Evolutionary conservation across 163 green algal species (phyloP).

Genomic region (Chlamydomonas reinhardtii): DNA sequence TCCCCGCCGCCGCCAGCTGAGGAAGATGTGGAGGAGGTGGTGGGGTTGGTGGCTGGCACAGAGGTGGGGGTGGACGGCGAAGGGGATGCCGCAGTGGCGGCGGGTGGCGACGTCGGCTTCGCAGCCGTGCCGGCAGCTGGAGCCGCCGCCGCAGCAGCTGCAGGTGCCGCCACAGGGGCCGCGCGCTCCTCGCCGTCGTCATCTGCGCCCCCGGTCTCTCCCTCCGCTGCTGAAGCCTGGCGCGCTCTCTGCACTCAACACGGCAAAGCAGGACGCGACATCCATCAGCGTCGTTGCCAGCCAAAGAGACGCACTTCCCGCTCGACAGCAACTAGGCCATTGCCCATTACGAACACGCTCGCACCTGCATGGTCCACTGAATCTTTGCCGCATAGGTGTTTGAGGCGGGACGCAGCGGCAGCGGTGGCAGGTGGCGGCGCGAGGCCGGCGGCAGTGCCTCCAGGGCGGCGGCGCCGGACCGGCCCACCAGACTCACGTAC

Average conservation of each 20-base stretch:
- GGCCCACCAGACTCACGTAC: conserved; percentile 63
- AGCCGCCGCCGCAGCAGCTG: no score
- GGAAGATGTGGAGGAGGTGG: neutral
- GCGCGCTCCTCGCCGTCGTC: neutral
- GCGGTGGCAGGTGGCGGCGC: conserved; percentile 43
- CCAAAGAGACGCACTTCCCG: no score
- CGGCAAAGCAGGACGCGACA: no score
- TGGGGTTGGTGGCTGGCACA: neutral
- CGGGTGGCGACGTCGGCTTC: neutral
- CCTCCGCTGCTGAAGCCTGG: neutral
- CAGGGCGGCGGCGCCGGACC: conserved; percentile 47
- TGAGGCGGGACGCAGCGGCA: conserved; percentile 51
- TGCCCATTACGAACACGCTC: neutral
- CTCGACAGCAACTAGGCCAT: no score
- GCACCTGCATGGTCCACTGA: conserved; percentile 42
- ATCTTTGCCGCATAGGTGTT: conserved; percentile 56
- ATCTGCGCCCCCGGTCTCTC: neutral
- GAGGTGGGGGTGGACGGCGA: neutral
- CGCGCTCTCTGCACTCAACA: no score
- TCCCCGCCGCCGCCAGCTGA: neutral
- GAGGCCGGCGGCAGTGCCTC: conserved; percentile 25
- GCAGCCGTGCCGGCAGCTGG: no score
- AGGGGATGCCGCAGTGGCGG: neutral
- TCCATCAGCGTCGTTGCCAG: no score
- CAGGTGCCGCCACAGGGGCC: no score